Evolutionary conservation across 257 asterid species (phyloP), one percentile per base, ranked within the genome.

Genomic region (Lavandula angustifolia): DNA sequence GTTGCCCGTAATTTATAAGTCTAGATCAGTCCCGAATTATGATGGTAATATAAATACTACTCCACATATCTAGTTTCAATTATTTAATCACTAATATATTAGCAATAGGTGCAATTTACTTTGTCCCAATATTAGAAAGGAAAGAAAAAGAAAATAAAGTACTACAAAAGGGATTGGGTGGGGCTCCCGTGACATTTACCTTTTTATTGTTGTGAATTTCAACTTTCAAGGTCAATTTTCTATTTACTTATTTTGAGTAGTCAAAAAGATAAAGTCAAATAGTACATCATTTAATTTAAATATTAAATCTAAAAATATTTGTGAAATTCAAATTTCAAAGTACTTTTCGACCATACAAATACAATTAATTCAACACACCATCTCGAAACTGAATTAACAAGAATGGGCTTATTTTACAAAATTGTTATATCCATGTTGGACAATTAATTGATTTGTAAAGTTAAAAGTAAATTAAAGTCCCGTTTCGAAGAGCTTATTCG

Each of bases 171-270:
- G 55, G 38, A 10, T 29, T 68, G 27, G 67, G 73, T 48, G 63
- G 69, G 57, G 34, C 51, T 43, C 75, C 61, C 69, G 50, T 70
- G 69, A 70, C 34, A 60, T 62, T 42, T 13, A 12, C 35, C 18
- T 54, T 54, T 53, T 22, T 0, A 38, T 35, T 18, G 7, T 34
- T 29, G 3, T 48, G 2, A 22, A 22, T n/a, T 52, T 35, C 40
- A 11, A 12, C 16, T 60, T 60, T 60, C 40, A 16, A 31, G 9
- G 32, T 33, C 33, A 64, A n/a, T 29, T 9, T 62, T 14, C 14
- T 4, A 2, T 10, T n/a, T 31, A 29, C 47, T 54, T 9, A 66
- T 14, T 55, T 55, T 4, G 5, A 5, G 3, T 7, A 13, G 67
- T 58, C 67, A 49, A 57, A 3, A 59, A 29, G 2, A 27, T 27